Percentiles rank a stretch among this genome's conserved stretches.
Evolutionary conservation across 305 asterid species (phyloP).

Genomic region (Fraxinus xanthoxyloides): DNA sequence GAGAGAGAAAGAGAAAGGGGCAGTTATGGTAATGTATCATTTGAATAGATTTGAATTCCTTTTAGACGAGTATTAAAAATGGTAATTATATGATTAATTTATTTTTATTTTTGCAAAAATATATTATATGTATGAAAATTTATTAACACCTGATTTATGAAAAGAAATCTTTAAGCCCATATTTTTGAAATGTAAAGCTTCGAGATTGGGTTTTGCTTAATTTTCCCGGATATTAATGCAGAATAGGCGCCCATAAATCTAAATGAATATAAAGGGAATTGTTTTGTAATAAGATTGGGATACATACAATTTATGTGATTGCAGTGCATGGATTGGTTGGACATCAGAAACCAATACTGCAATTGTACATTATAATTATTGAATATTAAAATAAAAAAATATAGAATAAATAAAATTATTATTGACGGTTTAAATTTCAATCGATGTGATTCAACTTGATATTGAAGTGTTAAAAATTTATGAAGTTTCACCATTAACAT

Average conservation of each 20-base stretch:
- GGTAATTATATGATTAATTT: too few relatives aligned
- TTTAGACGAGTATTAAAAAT: too few relatives aligned
- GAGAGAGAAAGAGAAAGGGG: too few relatives aligned
- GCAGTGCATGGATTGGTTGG: background rate
- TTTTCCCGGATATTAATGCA: too few relatives aligned
- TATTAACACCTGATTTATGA: too few relatives aligned
- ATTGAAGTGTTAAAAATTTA: background rate
- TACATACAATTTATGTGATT: background rate
- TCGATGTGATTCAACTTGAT: background rate
- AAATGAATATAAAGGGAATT: slow-evolving; percentile 25
- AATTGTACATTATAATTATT: background rate
- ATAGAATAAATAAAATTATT: background rate
- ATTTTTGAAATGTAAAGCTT: too few relatives aligned
- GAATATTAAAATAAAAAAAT: background rate
- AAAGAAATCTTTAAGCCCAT: too few relatives aligned
- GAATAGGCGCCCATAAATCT: slow-evolving; percentile 19
- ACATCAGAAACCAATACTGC: background rate
- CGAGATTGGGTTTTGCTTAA: too few relatives aligned
- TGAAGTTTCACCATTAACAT: background rate
- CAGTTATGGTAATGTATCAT: too few relatives aligned
- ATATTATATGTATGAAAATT: too few relatives aligned
- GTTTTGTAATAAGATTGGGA: slow-evolving; percentile 6
- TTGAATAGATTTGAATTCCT: too few relatives aligned
- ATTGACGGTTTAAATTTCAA: background rate
- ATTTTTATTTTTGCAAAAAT: too few relatives aligned